Conservation (phyloP, 2,329 filamentous ascomycete species). For the Pezicula radicicola region DNA sequence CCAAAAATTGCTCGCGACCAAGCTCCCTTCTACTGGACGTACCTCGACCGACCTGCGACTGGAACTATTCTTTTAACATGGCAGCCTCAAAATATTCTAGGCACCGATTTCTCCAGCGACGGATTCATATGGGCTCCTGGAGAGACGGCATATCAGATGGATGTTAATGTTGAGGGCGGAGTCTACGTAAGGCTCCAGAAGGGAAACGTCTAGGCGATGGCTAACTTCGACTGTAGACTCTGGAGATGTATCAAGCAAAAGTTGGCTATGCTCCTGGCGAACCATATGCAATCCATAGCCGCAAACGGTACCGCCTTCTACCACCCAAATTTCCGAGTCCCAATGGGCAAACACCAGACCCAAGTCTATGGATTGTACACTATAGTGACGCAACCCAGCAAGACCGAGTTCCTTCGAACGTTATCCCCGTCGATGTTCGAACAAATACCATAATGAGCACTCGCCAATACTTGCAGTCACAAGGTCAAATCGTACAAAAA, state of each 20-base stretch:
- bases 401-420: slow-evolving; percentile 67
- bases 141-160: slow-evolving; percentile 74
- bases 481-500: slow-evolving; percentile 81
- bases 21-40: slow-evolving; percentile 90
- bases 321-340: slow-evolving; percentile 68
- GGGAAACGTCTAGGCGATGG: background rate
- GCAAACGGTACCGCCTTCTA: slow-evolving; percentile 81
- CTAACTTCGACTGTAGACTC: slow-evolving; percentile 50
- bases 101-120: slow-evolving; percentile 79
- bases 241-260: slow-evolving; percentile 87
- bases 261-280: slow-evolving; percentile 78
- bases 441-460: slow-evolving; percentile 59
- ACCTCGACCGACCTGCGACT: slow-evolving; percentile 77
- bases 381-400: slow-evolving; percentile 76
- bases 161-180: slow-evolving; percentile 41
- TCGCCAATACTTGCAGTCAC: slow-evolving; percentile 63
- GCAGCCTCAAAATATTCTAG: slow-evolving; percentile 72
- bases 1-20: slow-evolving; percentile 82
- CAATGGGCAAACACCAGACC: slow-evolving; percentile 69
- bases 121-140: slow-evolving; percentile 87
- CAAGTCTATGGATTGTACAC: slow-evolving; percentile 86
- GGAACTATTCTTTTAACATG: slow-evolving; percentile 83
- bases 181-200: slow-evolving; percentile 8
- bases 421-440: slow-evolving; percentile 62
- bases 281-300: slow-evolving; percentile 69